phyloP scores from a whole-genome alignment of 2,329 filamentous ascomycete genomes.

The Cordyceps tenuipes region DNA sequence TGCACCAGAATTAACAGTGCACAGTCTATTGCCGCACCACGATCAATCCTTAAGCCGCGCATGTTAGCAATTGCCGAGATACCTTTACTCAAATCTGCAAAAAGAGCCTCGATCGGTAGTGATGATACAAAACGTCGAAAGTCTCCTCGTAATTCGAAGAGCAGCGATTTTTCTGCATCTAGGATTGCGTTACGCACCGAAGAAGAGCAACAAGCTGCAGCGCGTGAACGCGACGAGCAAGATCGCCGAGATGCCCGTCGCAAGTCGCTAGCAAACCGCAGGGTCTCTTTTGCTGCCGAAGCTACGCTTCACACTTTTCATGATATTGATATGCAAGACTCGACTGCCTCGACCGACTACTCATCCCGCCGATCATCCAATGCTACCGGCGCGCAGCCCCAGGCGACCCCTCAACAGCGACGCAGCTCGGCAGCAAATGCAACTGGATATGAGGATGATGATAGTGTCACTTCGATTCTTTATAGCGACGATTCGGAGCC shows the following conservation, averaged over 20 bases:
- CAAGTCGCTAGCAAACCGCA: slow-evolving; percentile 85
- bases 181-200: slow-evolving; percentile 60
- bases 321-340: slow-evolving; percentile 82
- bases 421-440: slow-evolving; percentile 32
- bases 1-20: not conserved
- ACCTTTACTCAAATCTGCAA: slow-evolving; percentile 48
- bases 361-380: slow-evolving; percentile 66
- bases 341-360: slow-evolving; percentile 65
- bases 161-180: slow-evolving; percentile 29
- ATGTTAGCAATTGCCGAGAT: slow-evolving; percentile 59
- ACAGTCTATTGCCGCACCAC: slow-evolving; percentile 50
- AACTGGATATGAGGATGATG: slow-evolving; percentile 41
- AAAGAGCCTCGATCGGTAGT: not conserved
- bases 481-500: slow-evolving; percentile 60
- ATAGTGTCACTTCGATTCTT: slow-evolving; percentile 67
- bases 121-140: slow-evolving; percentile 9
- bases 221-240: slow-evolving; percentile 59
- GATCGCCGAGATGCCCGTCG: slow-evolving; percentile 79
- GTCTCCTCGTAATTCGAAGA: slow-evolving; percentile 14
- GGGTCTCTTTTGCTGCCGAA: slow-evolving; percentile 95
- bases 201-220: slow-evolving; percentile 62
- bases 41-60: slow-evolving; percentile 75
- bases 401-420: not conserved
- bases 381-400: slow-evolving; percentile 23
- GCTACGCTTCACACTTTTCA: slow-evolving; percentile 97